phyloP scores from a whole-genome alignment of 805 yeast species.

The Jamesozyma gamospora region DNA sequence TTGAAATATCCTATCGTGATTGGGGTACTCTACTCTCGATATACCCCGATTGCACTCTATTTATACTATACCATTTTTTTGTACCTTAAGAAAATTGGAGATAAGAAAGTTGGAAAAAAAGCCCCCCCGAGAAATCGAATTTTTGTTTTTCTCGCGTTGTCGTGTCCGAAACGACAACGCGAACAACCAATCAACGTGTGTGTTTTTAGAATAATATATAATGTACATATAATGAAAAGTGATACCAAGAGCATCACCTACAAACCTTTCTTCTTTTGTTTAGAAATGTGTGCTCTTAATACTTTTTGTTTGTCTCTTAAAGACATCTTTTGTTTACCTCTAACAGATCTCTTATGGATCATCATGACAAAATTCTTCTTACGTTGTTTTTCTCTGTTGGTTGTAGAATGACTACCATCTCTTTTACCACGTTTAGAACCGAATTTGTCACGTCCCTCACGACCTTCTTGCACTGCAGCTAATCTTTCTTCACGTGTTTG shows the following conservation, averaged over 20 bases:
- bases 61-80: too few relatives aligned
- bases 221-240: background rate
- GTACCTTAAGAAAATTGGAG: too few relatives aligned
- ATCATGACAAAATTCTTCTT: constrained; percentile 99
- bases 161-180: too few relatives aligned
- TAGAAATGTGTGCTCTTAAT: constrained; percentile 73
- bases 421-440: constrained; percentile 82
- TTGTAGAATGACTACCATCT: constrained; percentile 72
- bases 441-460: constrained; percentile 83
- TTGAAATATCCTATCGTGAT: too few relatives aligned
- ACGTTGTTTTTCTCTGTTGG: constrained; percentile 91
- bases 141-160: too few relatives aligned
- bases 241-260: too few relatives aligned
- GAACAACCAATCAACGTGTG: too few relatives aligned
- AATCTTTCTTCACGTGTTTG: constrained; percentile 84
- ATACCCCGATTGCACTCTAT: too few relatives aligned
- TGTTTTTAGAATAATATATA: background rate
- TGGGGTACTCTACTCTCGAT: too few relatives aligned
- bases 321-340: constrained; percentile 86
- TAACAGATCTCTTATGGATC: constrained; percentile 90
- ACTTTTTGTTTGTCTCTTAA: constrained; percentile 84
- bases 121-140: too few relatives aligned
- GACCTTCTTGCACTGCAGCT: constrained; percentile 80
- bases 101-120: too few relatives aligned
- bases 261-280: constrained; percentile 80